A percentile compares a stretch with the other conserved stretches of the same genome.
These are phyloP conservation scores for Heliosperma pusillum DNA, from an alignment of 148 eudicot species.

Conservation along the genomic window DNA sequence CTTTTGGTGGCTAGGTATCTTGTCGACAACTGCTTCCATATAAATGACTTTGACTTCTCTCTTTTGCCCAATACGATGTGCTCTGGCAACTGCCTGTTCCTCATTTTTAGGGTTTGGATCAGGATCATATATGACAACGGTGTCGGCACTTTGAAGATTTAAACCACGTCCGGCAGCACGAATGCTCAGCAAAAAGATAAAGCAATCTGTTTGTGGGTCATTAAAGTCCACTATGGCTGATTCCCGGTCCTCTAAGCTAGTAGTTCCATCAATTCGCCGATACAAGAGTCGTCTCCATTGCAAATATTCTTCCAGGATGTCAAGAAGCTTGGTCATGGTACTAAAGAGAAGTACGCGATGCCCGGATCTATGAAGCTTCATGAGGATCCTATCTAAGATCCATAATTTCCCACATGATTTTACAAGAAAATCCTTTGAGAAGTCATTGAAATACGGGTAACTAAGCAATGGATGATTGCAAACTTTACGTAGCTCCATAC, in stretches of 20 bases:
- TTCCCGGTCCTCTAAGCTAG: conserved; percentile 96
- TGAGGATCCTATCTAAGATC: conserved; percentile 81
- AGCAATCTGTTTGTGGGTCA: conserved; percentile 71
- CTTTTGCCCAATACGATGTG: conserved; percentile 95
- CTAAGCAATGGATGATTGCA: conserved; percentile 96
- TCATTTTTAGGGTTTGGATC: conserved; percentile 99
- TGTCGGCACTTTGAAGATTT: conserved; percentile 96
- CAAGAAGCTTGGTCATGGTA: conserved; percentile 97
- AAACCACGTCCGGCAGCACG: conserved; percentile 99
- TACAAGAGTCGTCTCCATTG: conserved; percentile 94
- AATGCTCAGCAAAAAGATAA: conserved; percentile 92
- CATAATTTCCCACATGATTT: conserved; percentile 93
- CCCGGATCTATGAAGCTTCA: conserved; percentile 96
- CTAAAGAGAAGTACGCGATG: conserved; percentile 97
- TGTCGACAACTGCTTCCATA: conserved; percentile 97
- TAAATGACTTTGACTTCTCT: conserved; percentile 98
- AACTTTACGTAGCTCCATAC: conserved; percentile 95
- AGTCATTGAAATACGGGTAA: conserved; percentile 80
- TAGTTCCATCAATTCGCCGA: conserved; percentile 91
- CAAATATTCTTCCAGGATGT: conserved; percentile 88
- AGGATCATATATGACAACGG: conserved; percentile 95
- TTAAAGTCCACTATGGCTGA: conserved; percentile 93
- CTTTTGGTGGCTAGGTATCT: conserved; percentile 83
- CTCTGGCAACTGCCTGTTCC: conserved; percentile 99
- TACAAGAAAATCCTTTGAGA: conserved; percentile 88